phyloP scores from a whole-genome alignment of 176 grass and related monocot genomes.

The Ensete glaucum region DNA sequence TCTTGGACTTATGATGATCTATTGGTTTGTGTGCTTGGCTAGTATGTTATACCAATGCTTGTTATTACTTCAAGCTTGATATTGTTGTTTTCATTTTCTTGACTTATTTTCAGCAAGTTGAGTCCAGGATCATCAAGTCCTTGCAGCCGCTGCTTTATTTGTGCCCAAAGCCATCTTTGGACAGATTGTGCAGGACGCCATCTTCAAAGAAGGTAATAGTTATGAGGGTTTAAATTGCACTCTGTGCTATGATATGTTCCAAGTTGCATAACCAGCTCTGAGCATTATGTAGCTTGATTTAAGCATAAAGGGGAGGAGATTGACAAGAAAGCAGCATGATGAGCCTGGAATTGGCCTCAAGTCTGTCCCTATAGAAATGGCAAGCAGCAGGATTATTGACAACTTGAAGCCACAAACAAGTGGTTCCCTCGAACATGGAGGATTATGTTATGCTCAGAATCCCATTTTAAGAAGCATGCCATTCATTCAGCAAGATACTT shows the following conservation, averaged over 20 bases:
- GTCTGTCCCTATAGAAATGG: slow-evolving; percentile 8
- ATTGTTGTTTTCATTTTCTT: background rate
- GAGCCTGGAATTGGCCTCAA: background rate
- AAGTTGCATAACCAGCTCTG: slow-evolving; percentile 10
- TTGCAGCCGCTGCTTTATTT: slow-evolving; percentile 53
- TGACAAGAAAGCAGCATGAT: background rate
- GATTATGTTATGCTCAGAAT: slow-evolving; percentile 18
- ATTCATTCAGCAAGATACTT: background rate
- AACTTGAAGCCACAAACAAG: slow-evolving; percentile 15
- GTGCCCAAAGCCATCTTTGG: slow-evolving; percentile 33
- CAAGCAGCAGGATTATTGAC: slow-evolving; percentile 9
- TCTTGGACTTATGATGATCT: slow-evolving; percentile 42
- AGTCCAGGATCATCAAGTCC: slow-evolving; percentile 29
- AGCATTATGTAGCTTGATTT: slow-evolving; percentile 39
- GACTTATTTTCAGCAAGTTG: slow-evolving; percentile 32
- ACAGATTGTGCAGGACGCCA: slow-evolving; percentile 27
- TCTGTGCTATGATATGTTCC: background rate
- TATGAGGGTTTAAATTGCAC: slow-evolving; percentile 7
- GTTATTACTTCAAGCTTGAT: slow-evolving; percentile 6
- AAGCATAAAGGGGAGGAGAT: slow-evolving; percentile 26
- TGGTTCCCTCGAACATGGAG: slow-evolving; percentile 4
- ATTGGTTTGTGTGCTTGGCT: slow-evolving; percentile 30
- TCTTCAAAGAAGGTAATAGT: slow-evolving; percentile 36
- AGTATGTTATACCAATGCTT: background rate
- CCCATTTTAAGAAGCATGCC: slow-evolving; percentile 14